Percentiles rank a stretch among this genome's conserved stretches.
Evolutionary conservation across 164 flowering plant species (phyloP).

Genomic region (Aristolochia californica): DNA sequence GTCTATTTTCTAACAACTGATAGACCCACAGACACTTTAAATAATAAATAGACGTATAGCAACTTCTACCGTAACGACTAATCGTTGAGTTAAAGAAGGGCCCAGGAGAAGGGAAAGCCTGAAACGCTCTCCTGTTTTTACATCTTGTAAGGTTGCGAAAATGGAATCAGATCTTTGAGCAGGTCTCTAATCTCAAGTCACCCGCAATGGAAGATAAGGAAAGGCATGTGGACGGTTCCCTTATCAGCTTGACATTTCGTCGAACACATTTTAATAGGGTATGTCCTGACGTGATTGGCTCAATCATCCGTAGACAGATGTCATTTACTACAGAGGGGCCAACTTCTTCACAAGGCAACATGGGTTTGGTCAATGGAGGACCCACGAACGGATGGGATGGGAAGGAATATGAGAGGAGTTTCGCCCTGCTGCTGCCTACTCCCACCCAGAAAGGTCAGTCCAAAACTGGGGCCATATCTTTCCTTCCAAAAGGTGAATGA

Average conservation of each 20-base stretch:
- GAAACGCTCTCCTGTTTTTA: not conserved
- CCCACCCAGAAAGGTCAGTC: not conserved
- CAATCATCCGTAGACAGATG: no score
- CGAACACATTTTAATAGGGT: not conserved
- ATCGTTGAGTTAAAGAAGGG: not conserved
- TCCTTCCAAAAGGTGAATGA: not conserved
- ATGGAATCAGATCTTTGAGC: constrained; percentile 4
- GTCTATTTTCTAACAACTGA: no score
- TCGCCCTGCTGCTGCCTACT: no score
- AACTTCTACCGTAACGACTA: constrained; percentile 1
- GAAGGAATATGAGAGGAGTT: no score
- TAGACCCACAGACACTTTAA: not conserved
- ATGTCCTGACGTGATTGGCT: no score
- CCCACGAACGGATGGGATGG: not conserved
- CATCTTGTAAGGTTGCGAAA: constrained; percentile 3
- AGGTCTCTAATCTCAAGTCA: constrained; percentile 2
- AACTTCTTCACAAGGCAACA: not conserved
- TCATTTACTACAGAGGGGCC: not conserved
- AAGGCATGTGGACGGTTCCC: constrained; percentile 2
- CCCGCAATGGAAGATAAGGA: no score
- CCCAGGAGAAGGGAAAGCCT: no score
- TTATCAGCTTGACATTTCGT: not conserved
- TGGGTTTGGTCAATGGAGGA: constrained; percentile 4
- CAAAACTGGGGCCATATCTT: no score
- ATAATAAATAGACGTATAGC: not conserved